A percentile compares a stretch with the other conserved stretches of the same genome.
These are phyloP conservation scores for Babesia gibsoni DNA, from an alignment of 169 alveolate genomes.

Conservation along the genomic window DNA sequence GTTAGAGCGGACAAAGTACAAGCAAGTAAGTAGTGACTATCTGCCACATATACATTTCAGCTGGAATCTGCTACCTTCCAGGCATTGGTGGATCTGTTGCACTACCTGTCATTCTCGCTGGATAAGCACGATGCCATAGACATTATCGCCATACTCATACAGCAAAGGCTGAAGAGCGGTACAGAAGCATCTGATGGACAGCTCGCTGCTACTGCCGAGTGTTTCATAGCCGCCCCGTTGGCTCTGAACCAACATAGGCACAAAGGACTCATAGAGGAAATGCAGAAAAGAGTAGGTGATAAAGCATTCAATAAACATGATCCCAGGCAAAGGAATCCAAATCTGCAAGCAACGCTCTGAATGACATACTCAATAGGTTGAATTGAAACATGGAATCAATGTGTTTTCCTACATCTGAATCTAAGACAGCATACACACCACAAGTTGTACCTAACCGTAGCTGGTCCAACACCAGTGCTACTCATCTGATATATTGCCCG, in stretches of 20 bases:
- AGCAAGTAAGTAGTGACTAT: not conserved
- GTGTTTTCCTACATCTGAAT: too few species aligned
- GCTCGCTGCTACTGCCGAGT: constrained; percentile 33
- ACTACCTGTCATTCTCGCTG: constrained; percentile 39
- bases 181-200: constrained; percentile 28
- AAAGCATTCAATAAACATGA: too few species aligned
- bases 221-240: constrained; percentile 40
- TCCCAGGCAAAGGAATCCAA: constrained; percentile 1
- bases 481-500: too few species aligned
- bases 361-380: not conserved
- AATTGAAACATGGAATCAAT: too few species aligned
- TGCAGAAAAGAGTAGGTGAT: constrained; percentile 21
- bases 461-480: too few species aligned
- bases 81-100: constrained; percentile 32
- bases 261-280: constrained; percentile 9
- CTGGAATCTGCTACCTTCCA: constrained; percentile 11
- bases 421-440: too few species aligned
- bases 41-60: not conserved
- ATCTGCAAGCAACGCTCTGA: not conserved
- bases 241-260: constrained; percentile 31
- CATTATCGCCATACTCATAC: constrained; percentile 20
- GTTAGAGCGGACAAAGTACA: constrained; percentile 15
- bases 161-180: constrained; percentile 5
- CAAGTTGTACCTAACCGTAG: too few species aligned
- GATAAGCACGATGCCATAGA: constrained; percentile 28